Evolutionary conservation across 495 filamentous ascomycete species (phyloP).

Genomic region (Hypoxylon perforatum): DNA sequence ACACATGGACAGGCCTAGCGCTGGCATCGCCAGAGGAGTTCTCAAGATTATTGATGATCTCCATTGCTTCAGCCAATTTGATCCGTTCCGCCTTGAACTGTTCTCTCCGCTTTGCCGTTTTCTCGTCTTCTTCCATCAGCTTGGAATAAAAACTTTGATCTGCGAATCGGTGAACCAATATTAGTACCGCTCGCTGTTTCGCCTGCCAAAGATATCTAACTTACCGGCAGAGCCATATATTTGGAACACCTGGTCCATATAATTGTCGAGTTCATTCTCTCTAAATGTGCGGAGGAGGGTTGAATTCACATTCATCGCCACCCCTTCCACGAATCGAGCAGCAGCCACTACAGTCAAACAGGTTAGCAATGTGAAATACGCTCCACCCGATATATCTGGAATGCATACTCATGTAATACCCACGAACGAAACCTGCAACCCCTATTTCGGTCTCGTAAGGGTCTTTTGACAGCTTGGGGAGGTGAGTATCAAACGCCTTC

Average conservation of each 20-base stretch:
- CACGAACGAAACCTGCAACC: conserved; percentile 61
- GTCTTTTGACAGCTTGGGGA: conserved; percentile 55
- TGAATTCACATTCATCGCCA: conserved; percentile 58
- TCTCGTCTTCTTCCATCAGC: conserved; percentile 60
- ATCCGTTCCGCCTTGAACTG: conserved; percentile 52
- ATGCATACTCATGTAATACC: conserved; percentile 60
- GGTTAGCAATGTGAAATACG: conserved; percentile 8
- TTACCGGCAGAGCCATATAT: conserved; percentile 41
- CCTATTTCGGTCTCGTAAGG: conserved; percentile 58
- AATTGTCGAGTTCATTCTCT: conserved; percentile 38
- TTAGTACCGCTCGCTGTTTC: conserved; percentile 1
- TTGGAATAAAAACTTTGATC: conserved; percentile 45
- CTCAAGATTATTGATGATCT: conserved; percentile 50
- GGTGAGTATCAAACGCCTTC: conserved; percentile 40
- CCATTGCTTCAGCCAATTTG: conserved; percentile 54
- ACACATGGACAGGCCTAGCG: not conserved
- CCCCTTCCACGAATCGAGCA: conserved; percentile 60
- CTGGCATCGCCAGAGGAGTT: conserved; percentile 13
- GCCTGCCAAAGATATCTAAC: not conserved
- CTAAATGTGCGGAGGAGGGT: conserved; percentile 54
- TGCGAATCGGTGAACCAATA: conserved; percentile 11
- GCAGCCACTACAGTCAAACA: conserved; percentile 47
- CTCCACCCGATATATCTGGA: not conserved
- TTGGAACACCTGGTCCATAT: conserved; percentile 55
- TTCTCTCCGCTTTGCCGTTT: conserved; percentile 46